A percentile compares a stretch with the other conserved stretches of the same genome.
Conservation (phyloP, 2,329 filamentous ascomycete species). For the Coniella lustricola region DNA sequence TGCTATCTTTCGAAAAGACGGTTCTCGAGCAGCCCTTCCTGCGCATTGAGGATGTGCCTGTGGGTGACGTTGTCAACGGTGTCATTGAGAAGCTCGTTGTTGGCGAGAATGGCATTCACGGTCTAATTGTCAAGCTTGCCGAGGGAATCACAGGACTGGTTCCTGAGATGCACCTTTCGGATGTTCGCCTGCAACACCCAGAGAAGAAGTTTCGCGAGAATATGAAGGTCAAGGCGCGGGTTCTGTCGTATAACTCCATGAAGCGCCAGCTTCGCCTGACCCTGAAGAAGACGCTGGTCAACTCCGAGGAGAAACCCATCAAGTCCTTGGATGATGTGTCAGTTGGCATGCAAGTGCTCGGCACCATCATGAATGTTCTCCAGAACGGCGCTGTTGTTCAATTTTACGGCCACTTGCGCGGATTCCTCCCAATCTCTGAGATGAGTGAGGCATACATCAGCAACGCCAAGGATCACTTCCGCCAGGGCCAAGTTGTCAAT, state of each 20-base stretch:
- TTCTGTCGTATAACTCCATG: constrained; percentile 69
- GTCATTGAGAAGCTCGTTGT: constrained; percentile 80
- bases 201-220: constrained; percentile 95
- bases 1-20: constrained; percentile 75
- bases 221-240: constrained; percentile 73
- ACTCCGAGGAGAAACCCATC: constrained; percentile 77
- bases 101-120: constrained; percentile 68
- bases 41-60: constrained; percentile 79
- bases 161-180: constrained; percentile 79
- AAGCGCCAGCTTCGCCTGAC: constrained; percentile 80
- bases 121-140: constrained; percentile 74
- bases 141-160: constrained; percentile 88
- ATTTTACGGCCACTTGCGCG: constrained; percentile 79
- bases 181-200: constrained; percentile 80
- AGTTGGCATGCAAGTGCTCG: constrained; percentile 71
- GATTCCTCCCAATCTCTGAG: constrained; percentile 86
- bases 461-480: constrained; percentile 84
- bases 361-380: constrained; percentile 78
- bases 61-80: constrained; percentile 75
- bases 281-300: constrained; percentile 88
- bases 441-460: constrained; percentile 98
- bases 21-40: constrained; percentile 84
- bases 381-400: constrained; percentile 78
- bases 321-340: constrained; percentile 67
- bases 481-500: constrained; percentile 81